phyloP scores from a whole-genome alignment of 1,139 yeast species.

The Yamadazyma spencermartinsiae region DNA sequence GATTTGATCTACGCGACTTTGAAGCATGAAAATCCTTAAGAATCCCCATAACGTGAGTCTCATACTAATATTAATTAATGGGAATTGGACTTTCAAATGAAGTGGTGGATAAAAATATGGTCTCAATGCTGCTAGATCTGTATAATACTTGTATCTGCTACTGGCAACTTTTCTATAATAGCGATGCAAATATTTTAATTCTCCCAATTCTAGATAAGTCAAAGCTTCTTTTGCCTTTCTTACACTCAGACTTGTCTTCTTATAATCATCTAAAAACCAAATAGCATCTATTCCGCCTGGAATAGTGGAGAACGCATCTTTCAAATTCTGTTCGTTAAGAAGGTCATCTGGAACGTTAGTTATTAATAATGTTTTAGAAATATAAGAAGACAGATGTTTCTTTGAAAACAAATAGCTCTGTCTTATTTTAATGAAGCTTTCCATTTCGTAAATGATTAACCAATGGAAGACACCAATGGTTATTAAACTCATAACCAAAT shows the following conservation, averaged over 20 bases:
- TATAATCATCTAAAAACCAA: constrained; percentile 53
- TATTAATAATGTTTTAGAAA: constrained; percentile 45
- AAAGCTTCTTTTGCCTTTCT: constrained; percentile 33
- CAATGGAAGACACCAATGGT: constrained; percentile 56
- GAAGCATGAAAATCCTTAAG: constrained; percentile 25
- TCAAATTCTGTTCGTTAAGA: constrained; percentile 29
- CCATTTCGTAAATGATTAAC: constrained; percentile 51
- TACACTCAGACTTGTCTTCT: constrained; percentile 30
- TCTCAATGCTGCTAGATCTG: constrained; percentile 4
- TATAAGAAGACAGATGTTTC: constrained; percentile 23
- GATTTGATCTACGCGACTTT: constrained; percentile 21
- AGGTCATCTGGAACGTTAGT: constrained; percentile 47
- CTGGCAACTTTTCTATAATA: constrained; percentile 13
- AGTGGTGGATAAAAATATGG: constrained; percentile 40
- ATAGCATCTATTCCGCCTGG: constrained; percentile 50
- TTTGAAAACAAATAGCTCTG: constrained; percentile 34
- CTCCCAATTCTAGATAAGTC: constrained; percentile 39
- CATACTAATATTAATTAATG: constrained; percentile 2
- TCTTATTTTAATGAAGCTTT: constrained; percentile 45
- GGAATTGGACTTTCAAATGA: constrained; percentile 12
- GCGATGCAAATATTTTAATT: constrained; percentile 19
- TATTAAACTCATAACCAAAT: constrained; percentile 52
- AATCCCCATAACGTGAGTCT: constrained; percentile 30
- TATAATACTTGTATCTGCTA: constrained; percentile 7
- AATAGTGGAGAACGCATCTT: constrained; percentile 29